Conservation (phyloP, 495 filamentous ascomycete species). For the Chaetomidium leptoderma region DNA sequence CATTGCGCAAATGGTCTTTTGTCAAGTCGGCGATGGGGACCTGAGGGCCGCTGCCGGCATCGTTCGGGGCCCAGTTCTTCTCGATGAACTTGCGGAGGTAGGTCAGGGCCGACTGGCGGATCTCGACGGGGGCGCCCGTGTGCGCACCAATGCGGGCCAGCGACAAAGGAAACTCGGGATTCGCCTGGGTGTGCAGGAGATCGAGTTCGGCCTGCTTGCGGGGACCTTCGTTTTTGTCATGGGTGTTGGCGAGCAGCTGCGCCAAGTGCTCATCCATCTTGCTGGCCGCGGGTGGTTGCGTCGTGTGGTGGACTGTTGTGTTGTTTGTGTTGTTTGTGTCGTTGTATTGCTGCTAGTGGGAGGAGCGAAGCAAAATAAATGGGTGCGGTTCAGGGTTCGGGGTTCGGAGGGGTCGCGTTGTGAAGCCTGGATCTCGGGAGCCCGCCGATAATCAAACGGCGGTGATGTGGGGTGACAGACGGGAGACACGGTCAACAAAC, state of each 20-base stretch:
- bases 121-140: constrained; percentile 59
- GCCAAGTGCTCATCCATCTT: constrained; percentile 83
- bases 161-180: constrained; percentile 65
- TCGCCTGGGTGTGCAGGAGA: constrained; percentile 60
- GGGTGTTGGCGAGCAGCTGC: constrained; percentile 73
- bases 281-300: not conserved
- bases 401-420: not conserved
- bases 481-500: not conserved
- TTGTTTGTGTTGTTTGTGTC: not conserved
- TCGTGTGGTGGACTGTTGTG: no score
- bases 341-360: not conserved
- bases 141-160: constrained; percentile 76
- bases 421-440: not conserved
- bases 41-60: constrained; percentile 59
- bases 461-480: constrained; percentile 6
- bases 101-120: constrained; percentile 79
- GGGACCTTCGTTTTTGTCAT: constrained; percentile 61
- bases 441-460: constrained; percentile 1
- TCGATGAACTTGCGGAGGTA: constrained; percentile 77
- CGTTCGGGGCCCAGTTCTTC: constrained; percentile 63
- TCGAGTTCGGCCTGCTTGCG: constrained; percentile 77
- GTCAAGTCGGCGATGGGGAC: constrained; percentile 61
- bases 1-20: constrained; percentile 66
- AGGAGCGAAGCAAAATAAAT: not conserved
- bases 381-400: not conserved